These are phyloP conservation scores for Ophiostoma ulmi DNA, from an alignment of 2,329 filamentous ascomycete species.

Conservation along the genomic window DNA sequence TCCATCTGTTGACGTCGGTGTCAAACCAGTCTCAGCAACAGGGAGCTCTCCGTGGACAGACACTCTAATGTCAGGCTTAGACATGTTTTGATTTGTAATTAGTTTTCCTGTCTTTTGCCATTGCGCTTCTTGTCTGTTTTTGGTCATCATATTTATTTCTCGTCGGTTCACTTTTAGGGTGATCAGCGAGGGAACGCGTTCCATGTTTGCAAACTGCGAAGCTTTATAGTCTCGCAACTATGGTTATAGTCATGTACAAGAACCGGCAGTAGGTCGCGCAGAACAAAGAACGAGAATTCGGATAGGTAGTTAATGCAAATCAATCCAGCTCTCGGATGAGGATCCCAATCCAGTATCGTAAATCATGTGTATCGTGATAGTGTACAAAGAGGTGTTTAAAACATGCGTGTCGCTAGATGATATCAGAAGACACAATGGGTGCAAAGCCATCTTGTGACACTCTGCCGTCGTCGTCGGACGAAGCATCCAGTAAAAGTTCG, in stretches of 20 bases:
- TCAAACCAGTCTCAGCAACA: neutral
- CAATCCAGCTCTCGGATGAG: neutral
- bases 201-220: neutral
- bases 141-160: neutral
- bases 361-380: neutral
- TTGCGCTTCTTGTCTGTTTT: neutral
- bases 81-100: slow-evolving; percentile 10
- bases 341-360: neutral
- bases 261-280: neutral
- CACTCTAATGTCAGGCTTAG: slow-evolving; percentile 23
- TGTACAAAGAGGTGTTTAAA: neutral
- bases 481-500: neutral
- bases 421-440: neutral
- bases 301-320: neutral
- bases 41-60: slow-evolving; percentile 22
- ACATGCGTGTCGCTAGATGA: neutral
- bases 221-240: neutral
- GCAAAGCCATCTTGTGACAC: neutral
- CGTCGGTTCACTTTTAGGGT: neutral
- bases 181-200: neutral
- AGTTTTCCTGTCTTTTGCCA: neutral
- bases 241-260: neutral
- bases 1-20: neutral
- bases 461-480: neutral
- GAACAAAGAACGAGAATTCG: neutral